phyloP scores from a whole-genome alignment of 352 stramenopile species.

The Phytophthora capsici region DNA sequence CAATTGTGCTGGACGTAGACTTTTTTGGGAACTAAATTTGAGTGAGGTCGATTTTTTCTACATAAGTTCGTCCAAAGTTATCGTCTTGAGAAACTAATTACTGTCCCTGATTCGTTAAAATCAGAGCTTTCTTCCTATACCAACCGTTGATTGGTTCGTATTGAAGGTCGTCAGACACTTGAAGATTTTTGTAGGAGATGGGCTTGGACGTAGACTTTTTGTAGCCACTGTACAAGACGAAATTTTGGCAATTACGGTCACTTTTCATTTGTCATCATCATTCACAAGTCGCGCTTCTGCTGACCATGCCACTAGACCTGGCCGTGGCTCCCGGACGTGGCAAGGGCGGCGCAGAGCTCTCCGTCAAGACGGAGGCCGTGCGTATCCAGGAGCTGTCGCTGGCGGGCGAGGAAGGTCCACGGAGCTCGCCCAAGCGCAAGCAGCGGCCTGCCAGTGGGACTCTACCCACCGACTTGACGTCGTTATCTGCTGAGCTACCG shows the following conservation, averaged over 20 bases:
- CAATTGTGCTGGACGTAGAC: too few species aligned
- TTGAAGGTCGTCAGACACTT: too few species aligned
- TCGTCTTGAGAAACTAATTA: too few species aligned
- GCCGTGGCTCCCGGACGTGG: constrained; percentile 7
- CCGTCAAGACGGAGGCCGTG: constrained; percentile 32
- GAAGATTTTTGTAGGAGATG: too few species aligned
- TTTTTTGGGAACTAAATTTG: too few species aligned
- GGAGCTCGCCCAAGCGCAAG: constrained; percentile 37
- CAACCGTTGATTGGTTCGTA: too few species aligned
- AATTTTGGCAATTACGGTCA: constrained; percentile 8
- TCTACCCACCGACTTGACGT: constrained; percentile 21
- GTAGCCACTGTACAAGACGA: too few species aligned
- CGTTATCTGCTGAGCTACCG: constrained; percentile 4
- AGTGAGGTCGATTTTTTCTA: too few species aligned
- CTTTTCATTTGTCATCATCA: constrained; percentile 28
- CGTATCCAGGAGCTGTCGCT: constrained; percentile 53
- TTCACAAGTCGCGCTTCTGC: constrained; percentile 34
- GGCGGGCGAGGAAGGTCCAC: constrained; percentile 2
- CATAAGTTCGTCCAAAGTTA: too few species aligned
- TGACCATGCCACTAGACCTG: constrained; percentile 30
- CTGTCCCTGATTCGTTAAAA: too few species aligned
- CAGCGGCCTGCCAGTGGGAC: constrained; percentile 21
- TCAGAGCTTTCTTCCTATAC: too few species aligned
- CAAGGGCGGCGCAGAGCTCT: constrained; percentile 3
- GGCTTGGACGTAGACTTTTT: too few species aligned